Evolutionary conservation across 2,329 filamentous ascomycete genomes (phyloP).

Genomic region (Aspergillus neotritici): DNA sequence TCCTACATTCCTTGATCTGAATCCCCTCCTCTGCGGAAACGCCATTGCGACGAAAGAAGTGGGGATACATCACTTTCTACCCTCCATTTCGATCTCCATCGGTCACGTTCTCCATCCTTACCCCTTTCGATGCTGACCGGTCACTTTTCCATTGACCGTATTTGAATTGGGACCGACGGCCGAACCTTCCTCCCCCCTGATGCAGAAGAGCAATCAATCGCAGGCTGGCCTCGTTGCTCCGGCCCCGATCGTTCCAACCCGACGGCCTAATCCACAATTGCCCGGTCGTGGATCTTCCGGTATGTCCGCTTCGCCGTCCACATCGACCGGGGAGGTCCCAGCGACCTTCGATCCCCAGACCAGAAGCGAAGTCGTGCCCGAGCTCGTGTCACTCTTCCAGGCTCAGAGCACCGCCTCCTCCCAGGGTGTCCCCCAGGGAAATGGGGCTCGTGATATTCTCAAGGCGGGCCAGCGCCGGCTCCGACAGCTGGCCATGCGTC

Average conservation of each 20-base stretch:
- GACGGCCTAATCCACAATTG: conserved; percentile 24
- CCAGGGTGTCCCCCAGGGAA: conserved; percentile 15
- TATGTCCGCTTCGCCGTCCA: conserved; percentile 20
- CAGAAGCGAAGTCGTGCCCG: conserved; percentile 29
- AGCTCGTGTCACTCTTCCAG: conserved; percentile 35
- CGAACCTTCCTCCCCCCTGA: conserved; percentile 16
- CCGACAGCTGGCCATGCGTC: conserved; percentile 29
- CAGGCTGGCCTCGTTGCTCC: conserved; percentile 27
- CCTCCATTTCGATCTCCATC: background rate
- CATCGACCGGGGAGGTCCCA: conserved; percentile 10
- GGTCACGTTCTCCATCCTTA: background rate
- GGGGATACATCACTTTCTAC: background rate
- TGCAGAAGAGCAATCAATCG: conserved; percentile 25
- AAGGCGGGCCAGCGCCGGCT: conserved; percentile 32
- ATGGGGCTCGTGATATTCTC: conserved; percentile 24
- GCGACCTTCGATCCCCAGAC: conserved; percentile 12
- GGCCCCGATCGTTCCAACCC: conserved; percentile 31
- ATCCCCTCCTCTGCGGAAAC: background rate
- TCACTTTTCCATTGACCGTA: conserved; percentile 6
- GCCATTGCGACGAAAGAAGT: background rate
- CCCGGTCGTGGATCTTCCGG: conserved; percentile 19
- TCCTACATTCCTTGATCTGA: conserved; percentile 2
- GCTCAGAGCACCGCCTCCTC: conserved; percentile 19
- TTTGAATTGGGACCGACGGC: conserved; percentile 16
- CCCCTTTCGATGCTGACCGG: conserved; percentile 9